These are phyloP conservation scores for Botryotinia globosa DNA, from an alignment of 2,329 filamentous ascomycete species.

Conservation along the genomic window DNA sequence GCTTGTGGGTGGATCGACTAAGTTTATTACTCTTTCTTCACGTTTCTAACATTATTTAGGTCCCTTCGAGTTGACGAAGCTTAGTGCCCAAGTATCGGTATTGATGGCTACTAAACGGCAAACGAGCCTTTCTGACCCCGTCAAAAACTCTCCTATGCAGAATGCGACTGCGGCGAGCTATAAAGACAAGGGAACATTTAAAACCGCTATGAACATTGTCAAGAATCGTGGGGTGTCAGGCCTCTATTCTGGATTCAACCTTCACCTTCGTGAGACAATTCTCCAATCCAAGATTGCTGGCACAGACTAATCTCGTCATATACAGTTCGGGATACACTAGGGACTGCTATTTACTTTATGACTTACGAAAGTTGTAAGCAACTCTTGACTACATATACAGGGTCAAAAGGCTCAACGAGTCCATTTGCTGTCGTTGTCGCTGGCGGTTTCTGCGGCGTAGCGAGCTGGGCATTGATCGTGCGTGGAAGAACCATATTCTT, in stretches of 20 bases:
- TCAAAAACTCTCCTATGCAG: conserved; percentile 24
- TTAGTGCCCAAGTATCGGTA: conserved; percentile 81
- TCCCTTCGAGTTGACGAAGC: conserved; percentile 86
- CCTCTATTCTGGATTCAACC: conserved; percentile 75
- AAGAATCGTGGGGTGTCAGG: conserved; percentile 70
- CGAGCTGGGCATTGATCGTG: conserved; percentile 65
- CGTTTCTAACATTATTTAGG: conserved; percentile 43
- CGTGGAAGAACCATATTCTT: neutral
- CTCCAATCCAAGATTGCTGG: neutral
- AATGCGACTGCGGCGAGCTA: conserved; percentile 56
- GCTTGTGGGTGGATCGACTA: conserved; percentile 60
- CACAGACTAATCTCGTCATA: conserved; percentile 20
- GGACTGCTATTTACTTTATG: conserved; percentile 83
- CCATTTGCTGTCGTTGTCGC: conserved; percentile 75
- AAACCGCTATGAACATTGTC: conserved; percentile 74
- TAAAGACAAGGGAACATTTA: conserved; percentile 73
- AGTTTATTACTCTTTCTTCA: neutral
- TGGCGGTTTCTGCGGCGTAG: conserved; percentile 77
- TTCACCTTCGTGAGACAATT: conserved; percentile 67
- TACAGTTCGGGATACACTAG: conserved; percentile 75
- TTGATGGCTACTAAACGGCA: conserved; percentile 62
- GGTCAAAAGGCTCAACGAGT: conserved; percentile 70
- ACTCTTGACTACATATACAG: conserved; percentile 69
- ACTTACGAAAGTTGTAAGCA: conserved; percentile 88
- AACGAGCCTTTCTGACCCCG: conserved; percentile 38